Percentiles rank a stretch among this genome's conserved stretches.
These are phyloP conservation scores for Chlorella vulgaris DNA, from an alignment of 139 green algal species.

Conservation along the genomic window DNA sequence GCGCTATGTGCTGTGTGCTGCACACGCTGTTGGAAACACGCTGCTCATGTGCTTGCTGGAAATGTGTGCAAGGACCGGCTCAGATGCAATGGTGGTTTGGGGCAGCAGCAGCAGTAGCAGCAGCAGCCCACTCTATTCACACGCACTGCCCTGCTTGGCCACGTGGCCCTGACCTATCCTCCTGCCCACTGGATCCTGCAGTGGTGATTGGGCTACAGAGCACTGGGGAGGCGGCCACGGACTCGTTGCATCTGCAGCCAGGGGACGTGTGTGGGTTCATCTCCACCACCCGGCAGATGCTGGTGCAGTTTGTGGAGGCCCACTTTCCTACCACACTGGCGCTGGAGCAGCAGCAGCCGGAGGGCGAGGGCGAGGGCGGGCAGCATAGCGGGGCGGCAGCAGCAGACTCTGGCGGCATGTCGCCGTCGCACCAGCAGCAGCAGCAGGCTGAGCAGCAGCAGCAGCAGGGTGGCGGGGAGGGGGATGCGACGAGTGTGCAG, in stretches of 20 bases:
- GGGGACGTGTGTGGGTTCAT: constrained; percentile 69
- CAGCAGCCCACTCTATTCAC: too few relatives aligned
- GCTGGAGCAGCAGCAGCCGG: neutral
- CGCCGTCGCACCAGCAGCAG: neutral
- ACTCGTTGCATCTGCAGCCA: constrained; percentile 57
- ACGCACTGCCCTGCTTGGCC: too few relatives aligned
- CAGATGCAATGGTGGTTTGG: too few relatives aligned
- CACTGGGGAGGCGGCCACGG: constrained; percentile 63
- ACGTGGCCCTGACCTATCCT: neutral
- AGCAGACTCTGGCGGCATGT: neutral
- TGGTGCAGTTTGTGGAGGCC: constrained; percentile 70
- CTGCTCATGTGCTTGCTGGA: too few relatives aligned
- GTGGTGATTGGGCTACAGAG: constrained; percentile 85
- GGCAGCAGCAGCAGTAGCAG: too few relatives aligned
- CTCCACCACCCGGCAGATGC: constrained; percentile 76
- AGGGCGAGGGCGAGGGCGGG: neutral
- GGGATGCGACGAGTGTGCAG: constrained; percentile 23
- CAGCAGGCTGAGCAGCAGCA: constrained; percentile 1
- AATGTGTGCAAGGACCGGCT: too few relatives aligned
- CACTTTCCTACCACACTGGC: constrained; percentile 66
- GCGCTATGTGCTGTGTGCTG: too few relatives aligned
- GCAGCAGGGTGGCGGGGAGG: neutral
- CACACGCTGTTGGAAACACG: too few relatives aligned
- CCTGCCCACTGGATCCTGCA: constrained; percentile 8
- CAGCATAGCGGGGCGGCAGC: neutral